Evolutionary conservation across 305 asterid species (phyloP), one percentile per base, ranked within the genome.

Genomic region (Fraxinus dipetala): DNA sequence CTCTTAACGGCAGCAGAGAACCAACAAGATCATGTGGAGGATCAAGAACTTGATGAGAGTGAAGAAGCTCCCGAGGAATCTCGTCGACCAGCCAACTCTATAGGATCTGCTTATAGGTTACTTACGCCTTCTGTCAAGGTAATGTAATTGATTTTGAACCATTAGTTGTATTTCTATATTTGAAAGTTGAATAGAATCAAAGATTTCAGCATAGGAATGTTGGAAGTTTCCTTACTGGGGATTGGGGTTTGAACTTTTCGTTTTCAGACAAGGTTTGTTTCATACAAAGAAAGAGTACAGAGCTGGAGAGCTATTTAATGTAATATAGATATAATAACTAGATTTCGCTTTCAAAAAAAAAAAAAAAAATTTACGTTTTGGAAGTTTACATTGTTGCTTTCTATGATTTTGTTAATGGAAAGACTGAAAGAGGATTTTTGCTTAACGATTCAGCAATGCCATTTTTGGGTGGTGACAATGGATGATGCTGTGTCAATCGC

Each of bases 61-160:
- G 99, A 94, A 89, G 97, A 94, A 86, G 92, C 97, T 85, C 67
- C 84, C 5, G 95, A 92, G 85, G 97, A 93, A 32, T 87, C 95
- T 89, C 97, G 91, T 77, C 78, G 16, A 78, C 92, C 99, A 56
- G 99, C 95, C 77, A 96, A 89, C 87, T 94, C 98, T 6, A 86
- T 94, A 11, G 93, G 81, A 82, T 85, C 92, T 22, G 98, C 99
- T 69, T 94, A 96, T 83, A 89, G 94, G 84, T 86, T 96, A 82
- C 97, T 94, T 75, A 96, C 98, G 9, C 98, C 98, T 45, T 96
- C 99, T 77, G 97, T 94, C 75, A 96, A 96, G 98, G 99, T 96
- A 93, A 30, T 81, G 73, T 65, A 3, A 35, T 54, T 72, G 13
- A 78, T 72, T 82, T 80, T 63, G 76, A 26, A 38, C 38, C 80